Conservation (phyloP, 1,284 basidiomycete genomes). For the Trichosporon sp. region DNA sequence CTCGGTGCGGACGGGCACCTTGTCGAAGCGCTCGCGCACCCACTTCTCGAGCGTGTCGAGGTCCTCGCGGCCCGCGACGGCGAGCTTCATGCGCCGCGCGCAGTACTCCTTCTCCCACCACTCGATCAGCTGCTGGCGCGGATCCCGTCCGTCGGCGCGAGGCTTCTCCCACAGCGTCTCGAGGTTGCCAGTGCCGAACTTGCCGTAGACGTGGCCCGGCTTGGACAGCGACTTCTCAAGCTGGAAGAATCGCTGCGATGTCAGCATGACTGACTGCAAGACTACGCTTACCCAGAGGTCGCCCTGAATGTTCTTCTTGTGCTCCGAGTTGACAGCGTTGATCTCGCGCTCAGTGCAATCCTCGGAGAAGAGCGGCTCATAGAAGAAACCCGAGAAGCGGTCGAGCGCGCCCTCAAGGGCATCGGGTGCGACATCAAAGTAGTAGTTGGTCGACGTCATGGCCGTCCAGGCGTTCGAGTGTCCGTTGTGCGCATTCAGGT, state of each 20-base stretch:
- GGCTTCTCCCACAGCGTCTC: conserved; percentile 68
- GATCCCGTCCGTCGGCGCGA: conserved; percentile 65
- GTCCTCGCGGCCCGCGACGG: conserved; percentile 78
- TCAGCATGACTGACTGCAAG: background rate
- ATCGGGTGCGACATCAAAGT: conserved; percentile 82
- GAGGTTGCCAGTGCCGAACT: conserved; percentile 87
- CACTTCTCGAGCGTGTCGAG: conserved; percentile 43
- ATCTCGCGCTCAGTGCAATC: conserved; percentile 91
- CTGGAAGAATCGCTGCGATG: conserved; percentile 88
- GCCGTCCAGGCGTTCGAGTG: conserved; percentile 91
- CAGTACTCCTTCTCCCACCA: conserved; percentile 95
- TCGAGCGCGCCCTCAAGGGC: conserved; percentile 78
- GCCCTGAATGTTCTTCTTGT: conserved; percentile 95
- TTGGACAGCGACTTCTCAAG: conserved; percentile 83
- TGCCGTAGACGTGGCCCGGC: conserved; percentile 77
- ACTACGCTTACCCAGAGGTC: conserved; percentile 64
- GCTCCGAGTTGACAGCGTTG: conserved; percentile 95
- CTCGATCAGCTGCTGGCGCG: conserved; percentile 80
- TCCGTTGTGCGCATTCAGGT: conserved; percentile 84
- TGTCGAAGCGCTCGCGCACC: conserved; percentile 43
- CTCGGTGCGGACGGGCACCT: conserved; percentile 40
- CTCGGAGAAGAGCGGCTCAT: conserved; percentile 77
- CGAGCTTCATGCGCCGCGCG: conserved; percentile 87
- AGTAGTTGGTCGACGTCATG: conserved; percentile 78
- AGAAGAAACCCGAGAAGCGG: conserved; percentile 92